Evolutionary conservation across 805 yeast species (phyloP), one percentile per base, ranked within the genome.

Genomic region (Wickerhamiella nectarea): DNA sequence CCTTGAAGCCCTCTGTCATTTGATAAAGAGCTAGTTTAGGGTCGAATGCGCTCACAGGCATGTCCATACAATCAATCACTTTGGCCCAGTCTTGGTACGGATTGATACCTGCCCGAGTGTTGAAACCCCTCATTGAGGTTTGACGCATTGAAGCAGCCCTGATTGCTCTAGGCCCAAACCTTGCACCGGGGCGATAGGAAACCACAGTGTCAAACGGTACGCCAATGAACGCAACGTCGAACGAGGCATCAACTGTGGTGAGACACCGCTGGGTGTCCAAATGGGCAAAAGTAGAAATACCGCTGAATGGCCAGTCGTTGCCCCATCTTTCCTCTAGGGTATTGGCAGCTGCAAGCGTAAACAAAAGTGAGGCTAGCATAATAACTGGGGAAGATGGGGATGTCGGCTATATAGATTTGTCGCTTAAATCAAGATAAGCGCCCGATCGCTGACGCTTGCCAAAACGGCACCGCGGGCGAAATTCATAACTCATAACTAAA

Each of bases 131-230:
- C 43, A 75, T 57, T 1, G 76, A 59, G 2, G 75, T 73, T 56
- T 82, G 93, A 51, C 93, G 69, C 55, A 53, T 55, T 14, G 63
- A 59, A 4, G 64, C 64, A 4, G 56, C 60, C 10, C 66, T 51
- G 38, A 61, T 57, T 7, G 62, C 63, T 15, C 64, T 49, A 4
- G 80, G 94, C 2, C 94, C 94, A 60, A 82, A 82, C 43, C 94
- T 63, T 2, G 93, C 87, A 6, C 94, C 93, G 0, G 87, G 72
- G 41, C 93, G 68, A 58, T 76, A 82, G 0, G 86, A 71, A 0
- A 77, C 78, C 0, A 89, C 89, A 6, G 91, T 82, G 55, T 82
- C 94, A 52, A 82, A 83, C 0, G 93, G 93, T 1, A 80, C 78
- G 4, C 94, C 94, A 45, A 82, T 68, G 11, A 83, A 50, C 0